Conservation (phyloP, 768 basidiomycete genomes). For the Arthromyces matolae region DNA sequence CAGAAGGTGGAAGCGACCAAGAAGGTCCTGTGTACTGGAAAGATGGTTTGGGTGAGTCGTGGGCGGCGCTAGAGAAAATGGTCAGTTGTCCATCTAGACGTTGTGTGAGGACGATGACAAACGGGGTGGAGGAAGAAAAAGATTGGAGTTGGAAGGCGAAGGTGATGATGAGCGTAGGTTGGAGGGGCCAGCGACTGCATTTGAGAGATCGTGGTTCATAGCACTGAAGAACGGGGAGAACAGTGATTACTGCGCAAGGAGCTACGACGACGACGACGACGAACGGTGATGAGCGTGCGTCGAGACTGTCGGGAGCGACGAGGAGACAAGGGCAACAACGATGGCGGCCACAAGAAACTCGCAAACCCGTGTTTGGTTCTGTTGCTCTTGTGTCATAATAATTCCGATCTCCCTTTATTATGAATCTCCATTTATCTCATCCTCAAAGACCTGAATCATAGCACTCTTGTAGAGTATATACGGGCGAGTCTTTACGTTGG, state of each 20-base stretch:
- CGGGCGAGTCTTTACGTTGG: no score
- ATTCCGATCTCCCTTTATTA: slow-evolving; percentile 4
- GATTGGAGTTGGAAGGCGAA: slow-evolving; percentile 24
- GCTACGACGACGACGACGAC: slow-evolving; percentile 20
- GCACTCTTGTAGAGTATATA: no score
- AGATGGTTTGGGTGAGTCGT: slow-evolving; percentile 48
- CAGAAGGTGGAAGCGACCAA: slow-evolving; percentile 66
- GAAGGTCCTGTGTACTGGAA: slow-evolving; percentile 74
- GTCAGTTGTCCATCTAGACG: slow-evolving; percentile 4
- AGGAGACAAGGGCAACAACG: slow-evolving; percentile 16
- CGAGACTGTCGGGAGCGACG: slow-evolving; percentile 12
- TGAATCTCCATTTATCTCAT: no score
- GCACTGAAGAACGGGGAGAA: slow-evolving; percentile 8
- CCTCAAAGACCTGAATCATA: no score
- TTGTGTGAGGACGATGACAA: slow-evolving; percentile 13
- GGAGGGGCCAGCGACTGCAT: slow-evolving; percentile 67
- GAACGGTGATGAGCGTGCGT: slow-evolving; percentile 17
- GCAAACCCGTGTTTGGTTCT: slow-evolving; percentile 21
- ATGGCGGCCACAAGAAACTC: slow-evolving; percentile 15
- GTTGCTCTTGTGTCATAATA: slow-evolving; percentile 12
- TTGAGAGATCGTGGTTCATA: slow-evolving; percentile 41
- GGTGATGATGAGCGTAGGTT: slow-evolving; percentile 28
- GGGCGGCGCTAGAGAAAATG: slow-evolving; percentile 26
- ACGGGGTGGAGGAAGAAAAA: slow-evolving; percentile 43
- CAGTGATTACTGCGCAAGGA: slow-evolving; percentile 3